Conservation (phyloP, 179 eudicot species). For the Camellia oleifera region DNA sequence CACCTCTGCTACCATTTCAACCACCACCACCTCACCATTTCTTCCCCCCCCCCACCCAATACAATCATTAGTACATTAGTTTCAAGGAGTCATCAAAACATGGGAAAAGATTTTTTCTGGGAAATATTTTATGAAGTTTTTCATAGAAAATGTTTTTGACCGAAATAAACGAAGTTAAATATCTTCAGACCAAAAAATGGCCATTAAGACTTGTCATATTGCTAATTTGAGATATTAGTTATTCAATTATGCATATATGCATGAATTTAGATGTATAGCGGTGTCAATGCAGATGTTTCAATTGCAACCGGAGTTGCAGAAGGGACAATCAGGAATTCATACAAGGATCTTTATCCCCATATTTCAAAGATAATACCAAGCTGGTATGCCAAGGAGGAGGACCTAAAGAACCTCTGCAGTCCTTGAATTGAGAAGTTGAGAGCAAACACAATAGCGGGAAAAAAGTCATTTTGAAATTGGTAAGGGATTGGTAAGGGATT, state of each 20-base stretch:
- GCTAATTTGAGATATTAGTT: not conserved
- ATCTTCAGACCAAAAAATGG: not conserved
- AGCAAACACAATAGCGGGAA: not conserved
- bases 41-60: too few species aligned
- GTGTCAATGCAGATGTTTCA: constrained; percentile 38
- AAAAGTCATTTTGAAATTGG: not conserved
- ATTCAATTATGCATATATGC: not conserved
- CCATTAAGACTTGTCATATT: too few species aligned
- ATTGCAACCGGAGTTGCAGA: constrained; percentile 67
- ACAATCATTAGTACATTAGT: too few species aligned
- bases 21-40: too few species aligned
- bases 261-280: not conserved
- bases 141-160: too few species aligned
- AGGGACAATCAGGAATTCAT: constrained; percentile 59
- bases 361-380: constrained; percentile 49
- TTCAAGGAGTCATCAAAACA: too few species aligned
- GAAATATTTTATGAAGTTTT: too few species aligned
- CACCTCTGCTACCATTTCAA: too few species aligned
- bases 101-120: too few species aligned
- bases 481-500: not conserved
- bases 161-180: too few species aligned
- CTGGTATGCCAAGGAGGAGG: constrained; percentile 57
- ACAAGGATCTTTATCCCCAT: constrained; percentile 56
- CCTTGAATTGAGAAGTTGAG: constrained; percentile 25
- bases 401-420: constrained; percentile 41